A percentile compares a stretch with the other conserved stretches of the same genome.
These are phyloP conservation scores for Eucalyptus viminalis DNA, from an alignment of 345 rosid species.

Conservation along the genomic window DNA sequence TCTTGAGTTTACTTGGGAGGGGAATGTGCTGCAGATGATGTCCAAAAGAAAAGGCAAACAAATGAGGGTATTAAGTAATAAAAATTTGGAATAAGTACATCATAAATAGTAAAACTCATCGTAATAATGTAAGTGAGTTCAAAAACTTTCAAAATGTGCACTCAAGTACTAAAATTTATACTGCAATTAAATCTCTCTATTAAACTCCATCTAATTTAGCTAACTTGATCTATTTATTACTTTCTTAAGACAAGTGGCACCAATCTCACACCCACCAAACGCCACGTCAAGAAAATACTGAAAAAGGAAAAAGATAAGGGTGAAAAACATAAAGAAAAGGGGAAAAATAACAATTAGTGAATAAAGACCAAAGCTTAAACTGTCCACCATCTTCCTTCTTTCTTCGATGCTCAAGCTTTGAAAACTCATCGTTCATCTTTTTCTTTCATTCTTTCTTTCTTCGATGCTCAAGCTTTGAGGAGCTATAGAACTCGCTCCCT, in stretches of 20 bases:
- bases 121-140: fast-evolving
- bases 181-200: fast-evolving
- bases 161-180: too few species aligned
- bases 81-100: fast-evolving
- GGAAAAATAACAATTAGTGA: not conserved
- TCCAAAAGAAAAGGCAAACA: not conserved
- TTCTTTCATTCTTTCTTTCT: not conserved
- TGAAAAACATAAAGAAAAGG: not conserved
- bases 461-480: not conserved
- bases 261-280: not conserved
- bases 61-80: not conserved
- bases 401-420: not conserved
- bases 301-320: fast-evolving
- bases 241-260: not conserved
- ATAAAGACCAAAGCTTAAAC: not conserved
- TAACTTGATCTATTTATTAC: not conserved
- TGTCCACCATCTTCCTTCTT: not conserved
- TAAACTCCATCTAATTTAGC: too few species aligned
- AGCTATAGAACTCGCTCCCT: not conserved
- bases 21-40: not conserved
- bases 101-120: too few species aligned
- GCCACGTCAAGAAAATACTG: not conserved
- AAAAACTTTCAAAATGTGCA: fast-evolving
- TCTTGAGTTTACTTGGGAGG: not conserved
- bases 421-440: not conserved